phyloP scores from a whole-genome alignment of 106 monocot genomes.

The Apostasia ramifera region DNA sequence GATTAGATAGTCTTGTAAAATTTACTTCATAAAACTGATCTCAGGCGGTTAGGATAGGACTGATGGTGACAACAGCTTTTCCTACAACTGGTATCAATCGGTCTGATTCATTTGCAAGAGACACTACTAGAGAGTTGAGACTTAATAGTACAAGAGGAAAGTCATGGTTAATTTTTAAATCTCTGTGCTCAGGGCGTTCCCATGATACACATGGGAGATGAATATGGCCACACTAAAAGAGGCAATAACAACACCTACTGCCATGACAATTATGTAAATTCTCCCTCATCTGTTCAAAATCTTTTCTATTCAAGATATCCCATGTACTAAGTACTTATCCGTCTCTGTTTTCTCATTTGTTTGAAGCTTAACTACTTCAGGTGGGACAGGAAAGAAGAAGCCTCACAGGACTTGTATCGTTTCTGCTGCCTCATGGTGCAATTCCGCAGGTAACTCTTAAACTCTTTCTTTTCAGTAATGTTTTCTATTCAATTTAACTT shows the following conservation, averaged over 20 bases:
- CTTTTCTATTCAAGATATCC: background rate
- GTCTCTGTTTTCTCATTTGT: background rate
- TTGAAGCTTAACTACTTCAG: constrained; percentile 75
- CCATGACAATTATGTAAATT: constrained; percentile 74
- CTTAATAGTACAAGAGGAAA: background rate
- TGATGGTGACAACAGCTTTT: too few species aligned
- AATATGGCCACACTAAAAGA: constrained; percentile 90
- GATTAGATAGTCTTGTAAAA: too few species aligned
- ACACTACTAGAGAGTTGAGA: too few species aligned
- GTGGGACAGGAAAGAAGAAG: constrained; percentile 80
- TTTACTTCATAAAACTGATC: too few species aligned
- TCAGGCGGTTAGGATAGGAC: too few species aligned
- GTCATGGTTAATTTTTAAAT: background rate
- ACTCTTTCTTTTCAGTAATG: background rate
- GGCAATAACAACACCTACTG: constrained; percentile 97
- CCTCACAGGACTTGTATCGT: constrained; percentile 48
- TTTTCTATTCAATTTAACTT: too few species aligned
- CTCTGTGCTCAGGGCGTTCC: constrained; percentile 70
- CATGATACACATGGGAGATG: constrained; percentile 94
- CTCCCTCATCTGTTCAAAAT: background rate
- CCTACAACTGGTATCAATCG: too few species aligned
- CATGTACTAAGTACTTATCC: background rate
- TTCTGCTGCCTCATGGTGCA: constrained; percentile 72
- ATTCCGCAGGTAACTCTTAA: constrained; percentile 45
- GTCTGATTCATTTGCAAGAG: too few species aligned